These are phyloP conservation scores for Aspergillus sp. DNA, from an alignment of 2,329 filamentous ascomycete genomes.

Conservation along the genomic window DNA sequence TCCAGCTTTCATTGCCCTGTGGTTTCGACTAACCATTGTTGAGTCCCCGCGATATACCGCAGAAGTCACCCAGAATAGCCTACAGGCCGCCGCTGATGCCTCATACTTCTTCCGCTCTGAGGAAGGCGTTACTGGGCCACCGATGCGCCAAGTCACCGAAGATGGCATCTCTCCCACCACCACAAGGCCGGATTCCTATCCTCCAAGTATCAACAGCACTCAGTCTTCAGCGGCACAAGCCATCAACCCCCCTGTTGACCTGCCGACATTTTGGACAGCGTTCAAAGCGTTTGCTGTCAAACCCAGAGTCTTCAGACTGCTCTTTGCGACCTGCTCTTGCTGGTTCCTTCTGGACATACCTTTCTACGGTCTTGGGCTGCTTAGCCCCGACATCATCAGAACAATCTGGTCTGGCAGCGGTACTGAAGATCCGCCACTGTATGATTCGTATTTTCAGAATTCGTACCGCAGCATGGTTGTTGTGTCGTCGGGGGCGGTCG, in stretches of 20 bases:
- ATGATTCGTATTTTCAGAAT: conserved; percentile 27
- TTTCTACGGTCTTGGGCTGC: conserved; percentile 56
- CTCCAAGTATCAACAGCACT: not conserved
- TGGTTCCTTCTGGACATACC: conserved; percentile 58
- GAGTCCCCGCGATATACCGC: conserved; percentile 67
- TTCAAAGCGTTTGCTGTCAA: conserved; percentile 33
- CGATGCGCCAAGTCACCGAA: conserved; percentile 7
- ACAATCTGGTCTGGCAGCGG: conserved; percentile 28
- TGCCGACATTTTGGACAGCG: conserved; percentile 18
- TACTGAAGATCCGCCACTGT: conserved; percentile 30
- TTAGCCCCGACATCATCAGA: conserved; percentile 31
- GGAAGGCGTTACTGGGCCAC: not conserved
- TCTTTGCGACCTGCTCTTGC: conserved; percentile 47
- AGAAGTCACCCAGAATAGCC: conserved; percentile 50
- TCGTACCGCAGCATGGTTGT: conserved; percentile 34
- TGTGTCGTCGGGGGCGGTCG: conserved; percentile 38
- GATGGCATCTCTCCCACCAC: conserved; percentile 8
- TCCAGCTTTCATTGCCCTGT: conserved; percentile 64
- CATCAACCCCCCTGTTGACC: not conserved
- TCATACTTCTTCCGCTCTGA: conserved; percentile 18
- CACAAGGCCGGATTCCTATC: conserved; percentile 5
- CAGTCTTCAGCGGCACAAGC: not conserved
- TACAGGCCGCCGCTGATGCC: conserved; percentile 22
- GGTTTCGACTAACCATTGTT: conserved; percentile 66
- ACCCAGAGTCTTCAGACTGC: conserved; percentile 32